phyloP scores from a whole-genome alignment of 257 asterid genomes.

The Coffea eugenioides region DNA sequence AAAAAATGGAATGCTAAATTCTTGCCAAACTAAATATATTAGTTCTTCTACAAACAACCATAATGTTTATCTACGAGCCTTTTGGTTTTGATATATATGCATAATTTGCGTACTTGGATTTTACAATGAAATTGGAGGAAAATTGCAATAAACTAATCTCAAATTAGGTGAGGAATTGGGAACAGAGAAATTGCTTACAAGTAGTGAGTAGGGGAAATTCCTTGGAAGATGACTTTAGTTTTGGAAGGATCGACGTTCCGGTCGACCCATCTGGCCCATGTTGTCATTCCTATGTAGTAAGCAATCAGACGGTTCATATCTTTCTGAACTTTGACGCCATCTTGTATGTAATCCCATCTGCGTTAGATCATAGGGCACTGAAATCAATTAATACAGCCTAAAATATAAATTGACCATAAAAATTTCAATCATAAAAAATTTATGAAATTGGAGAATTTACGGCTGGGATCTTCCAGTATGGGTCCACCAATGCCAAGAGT shows the following conservation, averaged over 20 bases:
- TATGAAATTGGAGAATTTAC: constrained; percentile 32
- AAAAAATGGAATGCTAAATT: too few species aligned
- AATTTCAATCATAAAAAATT: not conserved
- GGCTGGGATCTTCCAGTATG: constrained; percentile 74
- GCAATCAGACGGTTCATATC: constrained; percentile 89
- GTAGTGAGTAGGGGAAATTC: constrained; percentile 86
- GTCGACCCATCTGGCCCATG: constrained; percentile 92
- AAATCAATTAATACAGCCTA: too few species aligned
- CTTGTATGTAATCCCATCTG: constrained; percentile 85
- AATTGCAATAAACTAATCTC: too few species aligned
- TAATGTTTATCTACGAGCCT: too few species aligned
- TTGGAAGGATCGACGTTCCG: constrained; percentile 63
- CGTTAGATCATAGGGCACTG: not conserved
- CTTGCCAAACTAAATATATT: too few species aligned
- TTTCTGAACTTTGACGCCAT: constrained; percentile 54
- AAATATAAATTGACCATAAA: not conserved
- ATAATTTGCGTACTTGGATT: too few species aligned
- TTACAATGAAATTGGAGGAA: too few species aligned
- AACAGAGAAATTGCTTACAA: constrained; percentile 40
- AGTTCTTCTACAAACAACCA: too few species aligned
- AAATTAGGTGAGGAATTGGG: not conserved
- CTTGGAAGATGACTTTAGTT: constrained; percentile 87
- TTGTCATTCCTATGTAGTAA: constrained; percentile 77
- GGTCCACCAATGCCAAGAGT: constrained; percentile 98
- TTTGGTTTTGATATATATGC: too few species aligned